These are phyloP conservation scores for Arthrobotrys pseudoclavata DNA, from an alignment of 2,329 filamentous ascomycete species.

Conservation along the genomic window DNA sequence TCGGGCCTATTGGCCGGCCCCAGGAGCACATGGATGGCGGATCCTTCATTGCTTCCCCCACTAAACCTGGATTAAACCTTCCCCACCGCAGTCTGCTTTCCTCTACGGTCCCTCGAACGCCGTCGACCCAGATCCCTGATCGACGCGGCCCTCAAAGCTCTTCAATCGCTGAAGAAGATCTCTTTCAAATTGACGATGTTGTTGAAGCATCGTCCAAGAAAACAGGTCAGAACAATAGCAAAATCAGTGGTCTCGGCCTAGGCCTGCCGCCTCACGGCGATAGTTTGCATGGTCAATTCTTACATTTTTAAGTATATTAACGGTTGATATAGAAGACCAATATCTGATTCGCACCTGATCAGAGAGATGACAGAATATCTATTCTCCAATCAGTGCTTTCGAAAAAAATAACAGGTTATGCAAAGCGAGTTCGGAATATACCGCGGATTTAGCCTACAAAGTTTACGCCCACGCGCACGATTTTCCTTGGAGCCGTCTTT, in stretches of 20 bases:
- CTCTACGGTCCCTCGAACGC: constrained; percentile 31
- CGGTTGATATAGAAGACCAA: constrained; percentile 23
- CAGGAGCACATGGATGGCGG: constrained; percentile 58
- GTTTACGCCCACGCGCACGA: constrained; percentile 15
- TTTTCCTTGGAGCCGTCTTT: constrained; percentile 44
- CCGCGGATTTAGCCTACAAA: constrained; percentile 19
- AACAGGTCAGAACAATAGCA: constrained; percentile 20
- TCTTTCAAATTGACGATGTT: constrained; percentile 55
- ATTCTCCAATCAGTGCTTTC: constrained; percentile 19
- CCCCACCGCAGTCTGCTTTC: constrained; percentile 31
- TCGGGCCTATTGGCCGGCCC: constrained; percentile 61
- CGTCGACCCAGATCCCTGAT: constrained; percentile 35
- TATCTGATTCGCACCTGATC: constrained; percentile 26
- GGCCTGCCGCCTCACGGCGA: constrained; percentile 32
- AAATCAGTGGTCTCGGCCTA: constrained; percentile 38
- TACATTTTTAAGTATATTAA: constrained; percentile 47
- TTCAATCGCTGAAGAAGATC: constrained; percentile 44
- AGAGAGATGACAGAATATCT: constrained; percentile 25
- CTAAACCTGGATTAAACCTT: constrained; percentile 20
- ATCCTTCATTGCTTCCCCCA: constrained; percentile 56
- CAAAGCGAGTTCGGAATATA: constrained; percentile 15
- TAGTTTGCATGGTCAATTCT: constrained; percentile 53
- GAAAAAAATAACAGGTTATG: not conserved
- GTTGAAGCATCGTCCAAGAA: constrained; percentile 53
- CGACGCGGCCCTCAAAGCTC: constrained; percentile 38